Evolutionary conservation across 2,329 filamentous ascomycete genomes (phyloP), one percentile per base, ranked within the genome.

Genomic region (Pseudocercospora musae): DNA sequence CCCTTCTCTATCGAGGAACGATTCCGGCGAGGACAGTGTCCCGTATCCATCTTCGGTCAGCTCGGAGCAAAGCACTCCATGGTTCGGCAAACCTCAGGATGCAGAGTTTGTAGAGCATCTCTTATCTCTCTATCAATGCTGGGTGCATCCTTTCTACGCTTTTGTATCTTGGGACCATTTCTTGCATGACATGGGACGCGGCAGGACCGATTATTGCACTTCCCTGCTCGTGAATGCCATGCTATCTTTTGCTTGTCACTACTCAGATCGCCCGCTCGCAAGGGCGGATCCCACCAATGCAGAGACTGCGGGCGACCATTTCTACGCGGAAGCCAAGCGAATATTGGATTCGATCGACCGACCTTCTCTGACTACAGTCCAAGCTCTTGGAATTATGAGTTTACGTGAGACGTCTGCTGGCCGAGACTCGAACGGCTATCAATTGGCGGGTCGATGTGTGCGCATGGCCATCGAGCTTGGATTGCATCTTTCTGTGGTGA

Each of bases 331-430:
- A 73, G 83, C 86, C 7, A 81, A 84, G 63, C 80, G 86, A 9
- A 78, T 91, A 0, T 80, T 90, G 29, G 78, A 83, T 60, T 78
- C 84, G 59, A 73, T 76, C 42, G 78, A 89, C 62, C 84, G 85
- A 57, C 84, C 89, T 64, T 83, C 75, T 6, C 76, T 92, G 29
- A 90, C 89, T 2, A 91, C 87, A 4, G 87, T 90, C 49, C 89
- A 92, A 76, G 89, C 89, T 1, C 78, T 92, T 18, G 88, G 88
- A 5, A 84, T 92, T 69, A 90, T 93, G 88, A 88, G 87, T 5
- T 86, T 91, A 66, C 80, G 89, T 46, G 89, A 92, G 76, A 88
- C 87, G 2, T 91, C 88, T 20, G 63, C 66, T 25, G 89, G 89
- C 0, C 82, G 89, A 33, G 87, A 91, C 69, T 90, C 87, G 29